Conservation (phyloP, 441 rosid genomes). For the Euphorbia celastroides region DNA sequence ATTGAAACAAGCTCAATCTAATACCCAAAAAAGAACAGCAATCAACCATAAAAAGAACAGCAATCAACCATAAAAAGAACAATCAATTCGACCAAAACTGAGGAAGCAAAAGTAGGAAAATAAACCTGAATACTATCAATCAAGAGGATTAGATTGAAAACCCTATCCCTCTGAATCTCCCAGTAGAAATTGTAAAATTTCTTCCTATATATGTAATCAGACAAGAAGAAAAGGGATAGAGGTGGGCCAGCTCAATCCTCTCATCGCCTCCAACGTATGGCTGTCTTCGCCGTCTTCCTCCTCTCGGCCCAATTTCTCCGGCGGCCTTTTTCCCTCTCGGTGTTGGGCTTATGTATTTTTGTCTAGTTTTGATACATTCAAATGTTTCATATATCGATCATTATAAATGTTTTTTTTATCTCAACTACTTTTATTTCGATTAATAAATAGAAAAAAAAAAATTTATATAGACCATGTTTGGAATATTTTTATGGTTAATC, state of each 20-base stretch:
- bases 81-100: neutral
- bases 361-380: too few relatives aligned
- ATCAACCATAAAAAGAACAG: neutral
- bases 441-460: too few relatives aligned
- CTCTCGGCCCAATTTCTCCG: neutral
- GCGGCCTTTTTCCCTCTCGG: conserved; percentile 1
- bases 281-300: neutral
- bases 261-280: neutral
- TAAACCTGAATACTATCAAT: neutral
- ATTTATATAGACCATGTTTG: too few relatives aligned
- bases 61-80: too few relatives aligned
- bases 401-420: too few relatives aligned
- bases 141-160: conserved; percentile 15
- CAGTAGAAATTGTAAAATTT: neutral
- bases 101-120: conserved; percentile 23
- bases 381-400: too few relatives aligned
- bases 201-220: neutral
- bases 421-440: too few relatives aligned
- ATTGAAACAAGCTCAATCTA: conserved; percentile 28
- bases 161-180: conserved; percentile 10
- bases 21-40: neutral
- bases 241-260: conserved; percentile 2
- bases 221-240: conserved; percentile 1
- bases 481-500: too few relatives aligned
- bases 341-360: neutral